Evolutionary conservation across 345 rosid species (phyloP), one percentile per base, ranked within the genome.

Genomic region (Heritiera fomes): DNA sequence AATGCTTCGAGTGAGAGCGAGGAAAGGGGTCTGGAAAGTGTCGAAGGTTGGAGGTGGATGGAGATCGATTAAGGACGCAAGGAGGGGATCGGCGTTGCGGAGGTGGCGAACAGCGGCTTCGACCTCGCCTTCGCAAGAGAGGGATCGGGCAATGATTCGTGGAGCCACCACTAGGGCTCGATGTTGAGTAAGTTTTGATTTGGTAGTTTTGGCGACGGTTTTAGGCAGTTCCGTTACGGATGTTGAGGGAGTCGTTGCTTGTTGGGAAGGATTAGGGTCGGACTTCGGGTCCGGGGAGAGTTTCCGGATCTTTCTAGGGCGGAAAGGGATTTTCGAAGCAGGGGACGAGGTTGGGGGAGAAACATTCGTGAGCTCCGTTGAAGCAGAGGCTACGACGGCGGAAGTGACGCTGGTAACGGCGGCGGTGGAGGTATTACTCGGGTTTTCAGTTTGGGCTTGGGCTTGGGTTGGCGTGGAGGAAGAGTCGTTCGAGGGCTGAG

Each of bases 241-340:
- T 46, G 80, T 76, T 15, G 83, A 70, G 49, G 83, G 30, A 69
- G 82, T 65, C 45, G 84, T 47, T 63, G n/a, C 49, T 47, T 60
- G 71, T n/a, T 71, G 80, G 32, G 82, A 70, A 30, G 83, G 60
- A 80, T 61, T 83, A 32, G 79, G 63, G 14, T 75, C 73, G 17
- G 81, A 79, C 59, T 69, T 80, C 63, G 62, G 10, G 56, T 87
- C 93, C 13, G 92, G 94, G 13, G 94, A 90, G 75, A 93, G 85
- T 79, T 93, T 97, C 17, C 92, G 90, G 81, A 91, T 82, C 85
- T 94, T 91, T 15, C 95, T 91, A 75, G 98, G 99, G 55, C 98
- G 99, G 28, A 89, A 84, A 50, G 99, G 99, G 80, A 94, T 94
- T 89, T 97, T 94, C 60, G 98, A 77, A 12, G 93, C 91, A 17